These are phyloP conservation scores for Backusella australiensis DNA, from an alignment of 192 early-diverging fungal species.

Conservation along the genomic window DNA sequence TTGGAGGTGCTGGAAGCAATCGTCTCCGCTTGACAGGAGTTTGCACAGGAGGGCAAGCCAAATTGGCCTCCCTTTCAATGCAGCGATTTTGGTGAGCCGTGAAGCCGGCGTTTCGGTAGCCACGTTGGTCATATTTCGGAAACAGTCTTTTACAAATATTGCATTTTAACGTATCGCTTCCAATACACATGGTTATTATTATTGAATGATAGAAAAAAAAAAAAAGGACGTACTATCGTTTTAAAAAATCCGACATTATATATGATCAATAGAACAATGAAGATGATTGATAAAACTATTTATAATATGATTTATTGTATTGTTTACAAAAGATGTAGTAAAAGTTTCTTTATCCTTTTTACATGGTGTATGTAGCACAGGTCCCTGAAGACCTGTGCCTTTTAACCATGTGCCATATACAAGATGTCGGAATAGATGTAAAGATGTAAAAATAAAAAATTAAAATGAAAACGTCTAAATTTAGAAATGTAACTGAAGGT, in stretches of 20 bases:
- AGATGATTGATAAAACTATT: conserved; percentile 4
- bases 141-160: conserved; percentile 18
- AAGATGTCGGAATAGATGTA: neutral
- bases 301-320: conserved; percentile 9
- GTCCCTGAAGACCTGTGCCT: neutral
- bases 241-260: neutral
- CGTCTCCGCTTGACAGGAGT: neutral
- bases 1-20: neutral
- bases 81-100: conserved; percentile 27
- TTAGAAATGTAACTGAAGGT: neutral
- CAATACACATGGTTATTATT: neutral
- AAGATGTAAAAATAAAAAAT: neutral
- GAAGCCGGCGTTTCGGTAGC: conserved; percentile 25
- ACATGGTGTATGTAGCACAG: neutral
- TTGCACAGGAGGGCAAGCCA: neutral
- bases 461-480: neutral
- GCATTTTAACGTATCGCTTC: neutral
- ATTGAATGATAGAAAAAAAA: neutral
- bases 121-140: conserved; percentile 23
- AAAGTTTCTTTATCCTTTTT: neutral
- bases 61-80: neutral
- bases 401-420: neutral
- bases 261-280: conserved; percentile 1
- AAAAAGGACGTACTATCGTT: neutral
- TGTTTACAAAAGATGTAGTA: conserved; percentile 2